These are phyloP conservation scores for Populus hybrid DNA, from an alignment of 441 rosid genomes.

Conservation along the genomic window DNA sequence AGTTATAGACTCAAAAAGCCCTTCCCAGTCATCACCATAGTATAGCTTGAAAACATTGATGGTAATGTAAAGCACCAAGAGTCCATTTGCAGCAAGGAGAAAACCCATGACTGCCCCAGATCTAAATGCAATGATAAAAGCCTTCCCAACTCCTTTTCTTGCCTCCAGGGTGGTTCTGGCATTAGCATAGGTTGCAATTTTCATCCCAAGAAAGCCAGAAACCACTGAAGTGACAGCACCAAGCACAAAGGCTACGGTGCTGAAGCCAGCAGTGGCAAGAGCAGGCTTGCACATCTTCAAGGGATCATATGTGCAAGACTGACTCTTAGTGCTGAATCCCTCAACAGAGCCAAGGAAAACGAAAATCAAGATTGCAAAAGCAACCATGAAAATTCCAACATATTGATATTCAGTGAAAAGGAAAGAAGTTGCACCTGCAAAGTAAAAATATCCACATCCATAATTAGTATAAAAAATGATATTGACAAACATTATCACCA, in stretches of 20 bases:
- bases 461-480: slow-evolving; percentile 16
- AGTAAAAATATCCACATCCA: slow-evolving; percentile 12
- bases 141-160: slow-evolving; percentile 92
- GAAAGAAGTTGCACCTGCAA: slow-evolving; percentile 85
- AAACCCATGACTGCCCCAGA: slow-evolving; percentile 98
- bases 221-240: slow-evolving; percentile 81
- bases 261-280: slow-evolving; percentile 80
- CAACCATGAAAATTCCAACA: slow-evolving; percentile 83
- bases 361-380: slow-evolving; percentile 77
- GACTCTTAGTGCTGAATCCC: slow-evolving; percentile 78
- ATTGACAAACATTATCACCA: not conserved
- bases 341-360: slow-evolving; percentile 93
- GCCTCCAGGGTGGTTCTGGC: slow-evolving; percentile 96
- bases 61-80: slow-evolving; percentile 75
- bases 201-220: slow-evolving; percentile 95
- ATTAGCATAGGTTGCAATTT: slow-evolving; percentile 94
- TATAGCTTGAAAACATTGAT: slow-evolving; percentile 78
- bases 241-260: slow-evolving; percentile 80
- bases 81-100: slow-evolving; percentile 96
- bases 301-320: slow-evolving; percentile 71
- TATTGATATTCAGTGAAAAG: slow-evolving; percentile 77
- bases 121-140: slow-evolving; percentile 80
- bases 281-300: slow-evolving; percentile 84
- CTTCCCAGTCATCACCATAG: slow-evolving; percentile 88
- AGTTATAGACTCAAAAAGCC: slow-evolving; percentile 84